These are phyloP conservation scores for Crucibulum laeve DNA, from an alignment of 768 basidiomycete species.

Conservation along the genomic window DNA sequence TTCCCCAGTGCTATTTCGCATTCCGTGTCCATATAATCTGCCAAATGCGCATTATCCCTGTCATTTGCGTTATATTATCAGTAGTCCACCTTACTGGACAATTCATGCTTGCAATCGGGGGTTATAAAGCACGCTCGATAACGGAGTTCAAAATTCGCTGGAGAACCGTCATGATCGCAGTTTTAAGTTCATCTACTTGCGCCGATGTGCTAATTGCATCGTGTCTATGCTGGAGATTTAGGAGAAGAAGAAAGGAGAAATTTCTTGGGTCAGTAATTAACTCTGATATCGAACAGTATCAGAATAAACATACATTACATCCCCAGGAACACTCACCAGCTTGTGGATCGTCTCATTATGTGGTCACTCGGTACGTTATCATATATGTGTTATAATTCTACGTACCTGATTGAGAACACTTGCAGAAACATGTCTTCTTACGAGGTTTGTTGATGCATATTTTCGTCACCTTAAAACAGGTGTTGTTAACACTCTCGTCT, in stretches of 20 bases:
- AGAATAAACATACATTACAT: neutral
- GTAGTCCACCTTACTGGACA: neutral
- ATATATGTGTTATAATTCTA: too few relatives aligned
- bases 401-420: neutral
- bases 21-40: neutral
- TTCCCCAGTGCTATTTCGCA: conserved; percentile 1
- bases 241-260: neutral
- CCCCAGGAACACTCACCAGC: neutral
- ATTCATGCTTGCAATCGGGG: neutral
- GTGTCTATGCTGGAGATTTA: neutral
- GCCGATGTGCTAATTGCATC: conserved; percentile 1
- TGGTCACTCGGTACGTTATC: conserved; percentile 2
- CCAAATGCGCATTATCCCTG: neutral
- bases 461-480: neutral
- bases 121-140: neutral
- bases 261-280: neutral
- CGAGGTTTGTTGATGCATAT: neutral
- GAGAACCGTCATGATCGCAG: neutral
- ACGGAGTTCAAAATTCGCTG: neutral
- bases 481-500: too few relatives aligned
- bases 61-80: neutral
- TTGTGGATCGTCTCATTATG: conserved; percentile 2
- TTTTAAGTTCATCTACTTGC: neutral
- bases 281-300: too few relatives aligned
- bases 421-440: conserved; percentile 1